These are phyloP conservation scores for Daldinia sp. DNA, from an alignment of 2,329 filamentous ascomycete genomes.

Conservation along the genomic window DNA sequence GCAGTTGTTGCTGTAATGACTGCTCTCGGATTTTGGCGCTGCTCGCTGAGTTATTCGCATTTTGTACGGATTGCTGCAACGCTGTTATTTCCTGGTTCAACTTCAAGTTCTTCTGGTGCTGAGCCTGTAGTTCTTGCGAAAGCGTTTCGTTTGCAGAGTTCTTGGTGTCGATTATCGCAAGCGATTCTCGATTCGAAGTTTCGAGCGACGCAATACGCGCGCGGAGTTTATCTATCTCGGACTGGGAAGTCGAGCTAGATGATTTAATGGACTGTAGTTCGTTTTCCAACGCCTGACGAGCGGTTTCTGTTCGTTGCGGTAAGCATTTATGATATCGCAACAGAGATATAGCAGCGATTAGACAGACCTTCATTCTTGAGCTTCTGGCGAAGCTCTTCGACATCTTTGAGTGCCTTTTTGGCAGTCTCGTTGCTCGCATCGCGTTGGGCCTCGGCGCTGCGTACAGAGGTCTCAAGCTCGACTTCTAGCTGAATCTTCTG, in stretches of 20 bases:
- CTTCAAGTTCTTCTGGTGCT: conserved; percentile 88
- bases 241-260: conserved; percentile 78
- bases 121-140: conserved; percentile 85
- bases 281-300: conserved; percentile 79
- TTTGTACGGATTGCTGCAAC: conserved; percentile 86
- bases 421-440: conserved; percentile 84
- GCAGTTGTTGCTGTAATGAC: conserved; percentile 88
- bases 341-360: background rate
- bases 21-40: conserved; percentile 92
- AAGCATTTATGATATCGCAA: conserved; percentile 24
- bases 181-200: conserved; percentile 89
- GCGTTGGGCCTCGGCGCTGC: conserved; percentile 83
- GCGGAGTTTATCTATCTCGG: conserved; percentile 80
- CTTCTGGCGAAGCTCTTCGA: conserved; percentile 83
- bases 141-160: conserved; percentile 87
- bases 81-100: conserved; percentile 84
- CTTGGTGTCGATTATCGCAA: conserved; percentile 91
- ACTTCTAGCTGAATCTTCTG: conserved; percentile 92
- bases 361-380: conserved; percentile 82
- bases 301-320: conserved; percentile 71
- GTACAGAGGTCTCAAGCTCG: conserved; percentile 90
- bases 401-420: conserved; percentile 85
- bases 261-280: conserved; percentile 84
- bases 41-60: conserved; percentile 81
- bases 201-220: conserved; percentile 89